Evolutionary conservation across 305 asterid genomes (phyloP), one percentile per base, ranked within the genome.

Genomic region (Lippia alba): DNA sequence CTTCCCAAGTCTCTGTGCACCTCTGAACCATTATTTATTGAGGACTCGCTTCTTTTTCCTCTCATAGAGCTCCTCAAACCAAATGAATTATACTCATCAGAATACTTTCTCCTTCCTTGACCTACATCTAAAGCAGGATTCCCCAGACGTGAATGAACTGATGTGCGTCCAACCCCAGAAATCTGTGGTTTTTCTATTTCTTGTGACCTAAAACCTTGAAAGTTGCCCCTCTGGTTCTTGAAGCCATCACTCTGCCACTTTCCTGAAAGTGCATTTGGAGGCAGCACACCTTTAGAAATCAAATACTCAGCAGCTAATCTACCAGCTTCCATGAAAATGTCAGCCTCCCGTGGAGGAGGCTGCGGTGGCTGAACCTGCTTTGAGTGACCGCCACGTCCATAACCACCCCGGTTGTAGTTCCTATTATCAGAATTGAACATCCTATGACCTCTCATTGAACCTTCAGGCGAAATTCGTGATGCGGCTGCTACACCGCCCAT

Each of bases 251-350:
- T 88, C 34, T 71, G 86, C 91, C 84, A 83, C 79, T 89, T 91
- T 33, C 95, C 99, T 0, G 92, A 79, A 34, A 91, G 90, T 15
- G 88, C 96, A 83, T 79, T 82, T 71, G 87, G 88, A 16, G 92
- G 97, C 69, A 94, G 74, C 77, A 86, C 72, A 15, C 97, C 98
- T 74, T 90, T 90, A 67, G 94, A 76, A 61, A 92, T 89, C 78
- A 90, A 77, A 75, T 88, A 94, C 78, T 94, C 97, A 56, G 97
- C 89, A 8, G 99, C 99, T 75, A 94, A 76, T 76, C 77, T 88
- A 61, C 99, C 99, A 53, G 99, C 99, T 79, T 94, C 99, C 79
- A 90, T 69, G 65, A 94, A 88, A 78, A 94, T 39, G 67, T 87
- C 93, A 24, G 30, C 30, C 30, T 24, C 30, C 30, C 30, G 30